These are phyloP conservation scores for Aspergillus fumigatiaffinis DNA, from an alignment of 2,329 filamentous ascomycete species.

Conservation along the genomic window DNA sequence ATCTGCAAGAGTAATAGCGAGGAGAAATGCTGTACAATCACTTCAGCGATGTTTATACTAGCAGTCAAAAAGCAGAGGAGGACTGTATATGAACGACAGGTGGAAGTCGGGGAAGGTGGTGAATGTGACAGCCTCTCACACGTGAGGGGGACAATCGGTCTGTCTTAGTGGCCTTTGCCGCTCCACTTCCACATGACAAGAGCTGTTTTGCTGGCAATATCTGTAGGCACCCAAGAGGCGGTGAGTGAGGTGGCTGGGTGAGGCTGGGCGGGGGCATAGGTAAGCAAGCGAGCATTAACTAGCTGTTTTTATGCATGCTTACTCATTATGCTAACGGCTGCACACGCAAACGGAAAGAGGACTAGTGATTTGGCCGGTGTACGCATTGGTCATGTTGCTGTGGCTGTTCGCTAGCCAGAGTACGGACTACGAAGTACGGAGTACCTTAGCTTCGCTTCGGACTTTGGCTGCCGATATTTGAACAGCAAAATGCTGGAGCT, in stretches of 20 bases:
- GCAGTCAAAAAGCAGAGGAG: not conserved
- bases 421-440: no score
- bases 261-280: not conserved
- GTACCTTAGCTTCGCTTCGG: no score
- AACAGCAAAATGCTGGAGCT: no score
- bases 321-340: not conserved
- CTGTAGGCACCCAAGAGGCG: not conserved
- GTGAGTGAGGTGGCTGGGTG: constrained; percentile 6
- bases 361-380: not conserved
- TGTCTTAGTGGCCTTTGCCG: not conserved
- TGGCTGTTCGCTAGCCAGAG: not conserved
- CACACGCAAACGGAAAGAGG: not conserved
- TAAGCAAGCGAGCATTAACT: not conserved
- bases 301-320: not conserved
- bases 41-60: not conserved
- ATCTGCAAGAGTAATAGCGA: not conserved
- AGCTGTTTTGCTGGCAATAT: not conserved
- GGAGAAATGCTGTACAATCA: no score
- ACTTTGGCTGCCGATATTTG: not conserved
- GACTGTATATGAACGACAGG: not conserved
- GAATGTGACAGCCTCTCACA: constrained; percentile 4
- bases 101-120: not conserved
- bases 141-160: constrained; percentile 1
- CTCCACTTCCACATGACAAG: constrained; percentile 11
- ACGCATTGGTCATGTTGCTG: not conserved